Conservation (phyloP, 441 rosid genomes). For the Gossypium aridum region DNA sequence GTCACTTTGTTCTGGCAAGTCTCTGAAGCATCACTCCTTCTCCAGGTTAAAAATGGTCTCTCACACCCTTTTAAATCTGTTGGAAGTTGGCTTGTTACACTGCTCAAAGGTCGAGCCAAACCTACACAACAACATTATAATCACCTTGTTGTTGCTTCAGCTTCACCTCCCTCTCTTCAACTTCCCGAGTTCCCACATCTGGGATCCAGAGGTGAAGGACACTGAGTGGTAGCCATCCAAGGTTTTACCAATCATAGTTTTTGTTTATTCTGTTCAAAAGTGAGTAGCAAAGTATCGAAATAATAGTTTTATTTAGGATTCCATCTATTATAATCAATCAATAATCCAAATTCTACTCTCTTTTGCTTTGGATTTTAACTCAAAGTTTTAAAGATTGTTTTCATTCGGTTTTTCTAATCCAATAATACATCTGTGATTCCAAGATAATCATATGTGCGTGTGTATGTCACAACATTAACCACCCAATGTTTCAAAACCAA, state of each 20-base stretch:
- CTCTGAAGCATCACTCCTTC: constrained; percentile 62
- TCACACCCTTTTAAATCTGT: constrained; percentile 58
- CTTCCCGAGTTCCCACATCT: constrained; percentile 35
- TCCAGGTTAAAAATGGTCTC: constrained; percentile 48
- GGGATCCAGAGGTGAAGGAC: constrained; percentile 18
- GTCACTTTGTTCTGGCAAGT: constrained; percentile 75
- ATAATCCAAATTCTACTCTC: background rate
- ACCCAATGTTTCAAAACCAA: background rate
- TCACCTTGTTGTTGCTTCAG: constrained; percentile 7
- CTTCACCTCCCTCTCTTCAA: constrained; percentile 23
- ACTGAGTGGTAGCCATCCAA: background rate
- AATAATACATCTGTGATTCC: background rate
- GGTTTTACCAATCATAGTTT: background rate
- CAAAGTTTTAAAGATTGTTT: background rate
- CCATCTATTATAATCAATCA: background rate
- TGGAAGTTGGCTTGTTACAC: constrained; percentile 29
- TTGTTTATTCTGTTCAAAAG: background rate
- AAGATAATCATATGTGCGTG: no score
- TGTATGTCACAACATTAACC: no score
- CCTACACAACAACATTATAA: background rate
- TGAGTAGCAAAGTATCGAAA: background rate
- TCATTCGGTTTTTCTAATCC: background rate
- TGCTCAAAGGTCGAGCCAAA: constrained; percentile 24
- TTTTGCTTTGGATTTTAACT: background rate
- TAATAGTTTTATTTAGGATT: background rate